Conservation (phyloP, 2,329 filamentous ascomycete genomes). For the Rugonectria rugulosa region DNA sequence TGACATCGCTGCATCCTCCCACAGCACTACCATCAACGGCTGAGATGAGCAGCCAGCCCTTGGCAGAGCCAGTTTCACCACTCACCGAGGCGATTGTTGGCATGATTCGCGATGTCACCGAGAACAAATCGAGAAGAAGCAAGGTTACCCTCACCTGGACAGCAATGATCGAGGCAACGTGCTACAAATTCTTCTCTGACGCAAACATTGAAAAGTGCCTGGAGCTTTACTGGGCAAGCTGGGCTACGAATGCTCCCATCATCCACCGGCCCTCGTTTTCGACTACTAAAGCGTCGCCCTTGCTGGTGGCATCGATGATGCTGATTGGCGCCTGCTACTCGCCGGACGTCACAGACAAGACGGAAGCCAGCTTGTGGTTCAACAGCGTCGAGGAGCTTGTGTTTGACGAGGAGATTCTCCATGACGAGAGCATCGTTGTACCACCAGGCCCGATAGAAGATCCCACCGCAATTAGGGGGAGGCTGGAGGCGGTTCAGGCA, state of each 20-base stretch:
- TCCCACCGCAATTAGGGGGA: not conserved
- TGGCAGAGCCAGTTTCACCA: not conserved
- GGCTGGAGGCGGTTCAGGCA: constrained; percentile 4
- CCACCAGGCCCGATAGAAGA: not conserved
- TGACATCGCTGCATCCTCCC: too few relatives aligned
- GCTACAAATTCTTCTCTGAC: not conserved
- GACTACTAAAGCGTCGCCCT: not conserved
- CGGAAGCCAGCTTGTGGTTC: constrained; percentile 1
- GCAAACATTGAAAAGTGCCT: constrained; percentile 1
- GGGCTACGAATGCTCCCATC: constrained; percentile 3
- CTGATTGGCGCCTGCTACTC: constrained; percentile 6
- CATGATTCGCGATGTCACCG: not conserved
- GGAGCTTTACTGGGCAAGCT: constrained; percentile 2
- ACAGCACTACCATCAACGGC: too few relatives aligned
- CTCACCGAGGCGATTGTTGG: not conserved
- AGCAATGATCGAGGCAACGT: not conserved
- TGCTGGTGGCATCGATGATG: not conserved
- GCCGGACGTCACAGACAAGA: not conserved
- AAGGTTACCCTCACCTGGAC: constrained; percentile 1
- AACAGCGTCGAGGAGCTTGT: constrained; percentile 6
- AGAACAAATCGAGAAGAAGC: not conserved
- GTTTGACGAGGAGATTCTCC: not conserved
- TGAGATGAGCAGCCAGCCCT: too few relatives aligned
- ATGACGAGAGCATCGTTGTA: not conserved
- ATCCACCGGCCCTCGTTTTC: not conserved